Base-by-base conservation (phyloP, 192 early-diverging fungal genomes). In the Linnemannia elongata region DNA sequence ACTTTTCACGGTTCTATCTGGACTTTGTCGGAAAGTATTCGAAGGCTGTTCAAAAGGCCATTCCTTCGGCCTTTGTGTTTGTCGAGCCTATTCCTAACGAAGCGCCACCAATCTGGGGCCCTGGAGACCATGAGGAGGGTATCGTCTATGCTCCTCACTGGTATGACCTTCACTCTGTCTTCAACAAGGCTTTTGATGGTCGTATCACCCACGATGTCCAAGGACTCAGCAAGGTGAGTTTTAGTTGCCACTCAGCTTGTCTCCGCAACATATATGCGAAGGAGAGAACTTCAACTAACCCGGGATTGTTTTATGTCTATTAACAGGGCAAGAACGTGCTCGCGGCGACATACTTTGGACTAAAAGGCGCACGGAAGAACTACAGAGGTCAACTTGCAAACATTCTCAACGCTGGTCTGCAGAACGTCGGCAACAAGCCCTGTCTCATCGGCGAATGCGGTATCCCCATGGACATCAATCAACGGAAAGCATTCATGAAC, bases 401-500 rank as follows among this genome's bases (percentile, higher is more conserved):
- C 69, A 91, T 96, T 69, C 88, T 93, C 45, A 79, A 89, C 24
- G 88, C 75, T 30, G 95, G 96, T 4, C 69, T 93, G 8, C 75
- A 85, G 27, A 89, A 88, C 27, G 92, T 96, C 22, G 96, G 96
- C 35, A 70, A 82, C 6, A 93, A 92, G 74, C 95, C 96, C 10
- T 90, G 91, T 74, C 69, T 97, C 20, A 89, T 97, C 74, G 96
- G 96, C 42, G 96, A 97, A 85, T 94, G 93, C 42, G 96, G 96
- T 27, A 96, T 96, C 73, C 96, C 96, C 12, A 96, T 96, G 96
- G 96, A 97, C 79, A 93, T 97, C 44, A 97, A 97, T 72, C 90
- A 95, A 70, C 90, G 93, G 76, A 71, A 88, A 66, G 95, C 96
- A 7, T 96, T 94, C 78, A 82, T 90, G 52, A 94, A 91, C 36